Conservation (phyloP, 2,329 filamentous ascomycete species). For the Stemphylium beticola region DNA sequence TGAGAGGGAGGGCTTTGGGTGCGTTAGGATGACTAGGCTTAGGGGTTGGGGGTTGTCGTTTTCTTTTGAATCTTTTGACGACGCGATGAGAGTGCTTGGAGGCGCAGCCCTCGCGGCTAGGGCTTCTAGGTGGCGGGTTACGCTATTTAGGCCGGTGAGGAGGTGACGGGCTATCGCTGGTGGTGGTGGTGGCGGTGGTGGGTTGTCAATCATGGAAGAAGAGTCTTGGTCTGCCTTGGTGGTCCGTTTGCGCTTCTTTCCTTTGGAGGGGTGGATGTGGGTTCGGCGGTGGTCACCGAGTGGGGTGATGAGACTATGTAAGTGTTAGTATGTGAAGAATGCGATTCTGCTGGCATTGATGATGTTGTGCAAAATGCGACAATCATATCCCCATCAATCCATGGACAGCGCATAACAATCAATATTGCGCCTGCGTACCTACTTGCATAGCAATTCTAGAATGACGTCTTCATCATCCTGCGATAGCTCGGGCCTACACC, state of each 20-base stretch:
- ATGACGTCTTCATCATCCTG: constrained; percentile 67
- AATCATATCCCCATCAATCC: too few species aligned
- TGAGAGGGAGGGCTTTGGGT: constrained; percentile 41
- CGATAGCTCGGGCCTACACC: constrained; percentile 65
- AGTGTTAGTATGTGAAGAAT: neutral
- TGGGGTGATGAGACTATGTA: constrained; percentile 64
- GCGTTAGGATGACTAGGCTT: constrained; percentile 41
- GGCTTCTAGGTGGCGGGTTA: constrained; percentile 65
- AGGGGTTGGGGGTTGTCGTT: constrained; percentile 11
- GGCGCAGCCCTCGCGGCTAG: constrained; percentile 40
- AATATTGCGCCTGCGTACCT: constrained; percentile 34
- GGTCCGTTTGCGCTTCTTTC: constrained; percentile 57
- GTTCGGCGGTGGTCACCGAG: constrained; percentile 66
- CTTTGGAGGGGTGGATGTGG: constrained; percentile 64
- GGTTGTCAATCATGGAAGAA: neutral
- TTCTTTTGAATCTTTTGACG: neutral
- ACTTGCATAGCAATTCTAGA: constrained; percentile 72
- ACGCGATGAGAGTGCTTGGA: constrained; percentile 3
- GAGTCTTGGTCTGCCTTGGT: neutral
- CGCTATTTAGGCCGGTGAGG: constrained; percentile 69
- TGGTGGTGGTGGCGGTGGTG: constrained; percentile 51
- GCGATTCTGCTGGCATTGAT: too few species aligned
- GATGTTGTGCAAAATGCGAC: too few species aligned
- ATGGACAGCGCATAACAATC: too few species aligned
- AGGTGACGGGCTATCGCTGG: constrained; percentile 59